These are phyloP conservation scores for Leptographium lundbergii DNA, from an alignment of 2,329 filamentous ascomycete species.

Conservation along the genomic window DNA sequence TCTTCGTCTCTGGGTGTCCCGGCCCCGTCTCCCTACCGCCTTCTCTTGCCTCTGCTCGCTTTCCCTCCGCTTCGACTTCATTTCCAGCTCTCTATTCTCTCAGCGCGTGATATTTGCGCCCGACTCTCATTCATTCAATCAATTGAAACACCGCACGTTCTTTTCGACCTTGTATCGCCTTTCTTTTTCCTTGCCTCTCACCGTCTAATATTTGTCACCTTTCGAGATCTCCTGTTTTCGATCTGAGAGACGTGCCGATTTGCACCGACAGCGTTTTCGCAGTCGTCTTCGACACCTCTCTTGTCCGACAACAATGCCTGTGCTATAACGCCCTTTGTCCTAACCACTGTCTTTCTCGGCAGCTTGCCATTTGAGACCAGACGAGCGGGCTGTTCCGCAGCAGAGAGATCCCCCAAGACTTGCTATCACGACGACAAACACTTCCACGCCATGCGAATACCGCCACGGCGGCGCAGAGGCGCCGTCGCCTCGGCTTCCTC, in stretches of 20 bases:
- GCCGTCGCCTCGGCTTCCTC: conserved; percentile 12
- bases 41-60: not conserved
- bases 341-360: not conserved
- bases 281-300: not conserved
- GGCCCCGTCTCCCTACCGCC: not conserved
- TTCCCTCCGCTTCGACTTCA: not conserved
- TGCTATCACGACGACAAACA: not conserved
- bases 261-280: not conserved
- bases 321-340: not conserved
- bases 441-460: conserved; percentile 33
- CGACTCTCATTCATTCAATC: not conserved
- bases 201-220: not conserved
- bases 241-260: not conserved
- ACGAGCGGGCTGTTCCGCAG: not conserved
- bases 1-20: not conserved
- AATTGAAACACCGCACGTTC: not conserved
- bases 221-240: not conserved
- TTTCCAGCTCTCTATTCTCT: not conserved
- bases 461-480: conserved; percentile 28
- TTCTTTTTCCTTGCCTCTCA: not conserved
- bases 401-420: not conserved
- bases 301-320: not conserved
- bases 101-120: not conserved
- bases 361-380: not conserved
- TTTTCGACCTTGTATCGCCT: not conserved